phyloP scores from a whole-genome alignment of 1,284 basidiomycete species.

The Rugosomyces carneus region DNA sequence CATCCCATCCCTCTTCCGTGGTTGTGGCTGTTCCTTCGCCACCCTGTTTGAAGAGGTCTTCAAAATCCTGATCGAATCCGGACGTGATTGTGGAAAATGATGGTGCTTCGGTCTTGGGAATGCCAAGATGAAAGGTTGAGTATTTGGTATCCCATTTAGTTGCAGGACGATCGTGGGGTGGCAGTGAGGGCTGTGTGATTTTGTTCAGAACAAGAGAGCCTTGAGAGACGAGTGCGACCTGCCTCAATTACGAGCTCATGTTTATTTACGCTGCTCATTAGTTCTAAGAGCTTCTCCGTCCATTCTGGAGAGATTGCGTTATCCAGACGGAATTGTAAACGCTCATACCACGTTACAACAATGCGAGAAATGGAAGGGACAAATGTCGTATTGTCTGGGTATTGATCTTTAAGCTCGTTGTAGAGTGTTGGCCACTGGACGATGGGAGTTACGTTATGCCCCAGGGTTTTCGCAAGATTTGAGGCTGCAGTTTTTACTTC shows the following conservation, averaged over 20 bases:
- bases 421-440: constrained; percentile 27
- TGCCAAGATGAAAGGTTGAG: constrained; percentile 24
- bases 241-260: constrained; percentile 27
- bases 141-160: constrained; percentile 24
- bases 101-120: constrained; percentile 26
- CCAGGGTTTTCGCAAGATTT: constrained; percentile 22
- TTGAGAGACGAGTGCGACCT: constrained; percentile 1
- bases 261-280: constrained; percentile 18
- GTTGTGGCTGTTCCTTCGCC: neutral
- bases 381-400: constrained; percentile 26
- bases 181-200: constrained; percentile 14
- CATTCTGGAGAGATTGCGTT: constrained; percentile 26
- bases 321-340: constrained; percentile 26
- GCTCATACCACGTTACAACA: constrained; percentile 29
- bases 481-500: constrained; percentile 22
- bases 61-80: constrained; percentile 29
- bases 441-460: constrained; percentile 23
- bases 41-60: constrained; percentile 21
- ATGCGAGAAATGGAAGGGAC: constrained; percentile 27
- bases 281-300: constrained; percentile 28
- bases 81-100: constrained; percentile 22
- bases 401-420: constrained; percentile 23
- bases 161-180: constrained; percentile 13
- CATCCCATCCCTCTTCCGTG: constrained; percentile 28
- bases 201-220: neutral